These are phyloP conservation scores for Candida yuanshanica DNA, from an alignment of 805 yeast genomes.

Conservation along the genomic window DNA sequence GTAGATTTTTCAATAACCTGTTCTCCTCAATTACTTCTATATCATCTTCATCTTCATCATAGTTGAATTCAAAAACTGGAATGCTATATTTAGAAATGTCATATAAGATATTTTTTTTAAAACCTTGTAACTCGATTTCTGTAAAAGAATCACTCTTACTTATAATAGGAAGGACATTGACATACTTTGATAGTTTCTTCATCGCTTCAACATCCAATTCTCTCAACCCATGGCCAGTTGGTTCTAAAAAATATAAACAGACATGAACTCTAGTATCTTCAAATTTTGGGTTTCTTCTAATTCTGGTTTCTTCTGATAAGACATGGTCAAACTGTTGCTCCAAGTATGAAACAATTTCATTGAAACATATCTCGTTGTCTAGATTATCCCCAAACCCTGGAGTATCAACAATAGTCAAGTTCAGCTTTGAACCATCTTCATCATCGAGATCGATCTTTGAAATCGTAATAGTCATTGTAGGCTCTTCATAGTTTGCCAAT, in stretches of 20 bases:
- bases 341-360: constrained; percentile 58
- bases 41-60: constrained; percentile 70
- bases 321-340: constrained; percentile 76
- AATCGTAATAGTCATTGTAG: constrained; percentile 72
- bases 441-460: constrained; percentile 56
- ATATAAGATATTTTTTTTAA: constrained; percentile 52
- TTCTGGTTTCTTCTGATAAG: constrained; percentile 81
- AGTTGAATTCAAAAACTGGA: constrained; percentile 67
- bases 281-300: constrained; percentile 78
- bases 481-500: constrained; percentile 45
- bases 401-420: constrained; percentile 62
- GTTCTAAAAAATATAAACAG: constrained; percentile 64
- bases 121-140: constrained; percentile 46
- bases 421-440: constrained; percentile 51
- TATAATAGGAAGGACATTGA: constrained; percentile 67
- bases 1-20: constrained; percentile 51
- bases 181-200: constrained; percentile 65
- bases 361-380: constrained; percentile 61
- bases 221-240: constrained; percentile 73
- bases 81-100: constrained; percentile 67
- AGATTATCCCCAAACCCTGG: constrained; percentile 74
- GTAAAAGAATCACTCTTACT: constrained; percentile 72
- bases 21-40: constrained; percentile 65
- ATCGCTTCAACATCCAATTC: constrained; percentile 69
- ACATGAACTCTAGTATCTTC: constrained; percentile 75